Conservation (phyloP, 768 basidiomycete genomes). For the Pisolithus tinctorius region DNA sequence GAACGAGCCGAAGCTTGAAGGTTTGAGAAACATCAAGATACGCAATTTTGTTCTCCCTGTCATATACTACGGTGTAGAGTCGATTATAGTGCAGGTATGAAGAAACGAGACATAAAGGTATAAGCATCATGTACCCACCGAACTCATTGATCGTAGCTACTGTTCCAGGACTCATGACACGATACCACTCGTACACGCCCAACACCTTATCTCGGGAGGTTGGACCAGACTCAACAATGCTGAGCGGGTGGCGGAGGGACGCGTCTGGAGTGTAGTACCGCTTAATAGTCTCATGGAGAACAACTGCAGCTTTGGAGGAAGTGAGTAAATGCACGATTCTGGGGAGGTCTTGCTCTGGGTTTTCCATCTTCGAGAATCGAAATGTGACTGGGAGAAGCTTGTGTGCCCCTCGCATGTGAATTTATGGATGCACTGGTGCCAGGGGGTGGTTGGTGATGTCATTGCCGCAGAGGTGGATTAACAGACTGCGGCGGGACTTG, state of each 20-base stretch:
- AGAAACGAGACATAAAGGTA: too few relatives aligned
- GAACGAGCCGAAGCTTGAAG: constrained; percentile 27
- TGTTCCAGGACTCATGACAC: constrained; percentile 44
- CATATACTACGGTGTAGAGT: not conserved
- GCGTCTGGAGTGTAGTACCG: constrained; percentile 49
- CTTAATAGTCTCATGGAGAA: constrained; percentile 39
- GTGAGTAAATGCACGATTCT: constrained; percentile 38
- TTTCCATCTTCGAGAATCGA: constrained; percentile 34
- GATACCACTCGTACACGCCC: constrained; percentile 60
- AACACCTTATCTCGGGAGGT: constrained; percentile 45
- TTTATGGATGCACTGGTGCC: not conserved
- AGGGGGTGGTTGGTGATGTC: not conserved
- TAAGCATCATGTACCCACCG: not conserved
- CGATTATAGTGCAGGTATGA: too few relatives aligned
- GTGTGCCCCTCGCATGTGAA: not conserved
- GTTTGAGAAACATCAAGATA: not conserved
- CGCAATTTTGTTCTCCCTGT: not conserved
- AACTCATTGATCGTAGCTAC: not conserved
- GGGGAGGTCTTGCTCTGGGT: constrained; percentile 42
- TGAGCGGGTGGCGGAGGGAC: constrained; percentile 51
- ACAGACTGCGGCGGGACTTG: too few relatives aligned
- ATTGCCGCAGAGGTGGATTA: not conserved
- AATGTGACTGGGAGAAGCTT: not conserved
- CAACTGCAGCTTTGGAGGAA: constrained; percentile 39
- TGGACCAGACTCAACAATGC: constrained; percentile 22